Evolutionary conservation across 2,329 filamentous ascomycete species (phyloP), one percentile per base, ranked within the genome.

Genomic region (Aureobasidium namibiae): DNA sequence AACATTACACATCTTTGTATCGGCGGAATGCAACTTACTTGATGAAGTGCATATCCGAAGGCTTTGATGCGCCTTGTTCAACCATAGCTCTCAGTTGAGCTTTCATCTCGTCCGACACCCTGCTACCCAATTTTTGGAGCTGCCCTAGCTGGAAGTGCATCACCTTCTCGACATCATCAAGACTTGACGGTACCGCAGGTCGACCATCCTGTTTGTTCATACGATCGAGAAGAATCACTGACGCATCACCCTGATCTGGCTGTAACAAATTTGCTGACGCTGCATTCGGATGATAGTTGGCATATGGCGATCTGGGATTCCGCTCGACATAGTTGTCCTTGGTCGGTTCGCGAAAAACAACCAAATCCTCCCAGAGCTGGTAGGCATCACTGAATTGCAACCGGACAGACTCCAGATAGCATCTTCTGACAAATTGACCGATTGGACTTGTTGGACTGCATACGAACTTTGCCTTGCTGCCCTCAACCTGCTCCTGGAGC

Each of bases 111-210:
- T 85, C 75, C 0, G 92, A 88, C 41, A 96, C 83, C 65, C 92
- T 82, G 61, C 82, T 87, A 10, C 92, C 92, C 64, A 88, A 82
- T 69, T 84, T 89, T 70, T 96, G 92, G 75, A 96, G 84, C 70
- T 90, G 85, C 63, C 89, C 86, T 38, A 97, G 86, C 68, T 96
- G 92, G 65, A 94, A 95, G 65, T 95, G 90, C 21, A 97, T 75
- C 29, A 96, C 76, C 31, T 82, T 83, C 69, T 95, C 89, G 8
- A 94, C 78, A 68, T 95, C 90, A 65, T 92, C 86, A 0, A 84
- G 85, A 71, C 90, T 94, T 58, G 89, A 79, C 31, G 72, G 70
- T 34, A 73, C 71, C 3, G 23, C 9, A 16, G 54, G 54, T 29
- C 54, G 41, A 26, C 33, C 24, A 7, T 70, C 71, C 4, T 70